Evolutionary conservation across 2,329 filamentous ascomycete species (phyloP).

Genomic region (Didymella pinodella): DNA sequence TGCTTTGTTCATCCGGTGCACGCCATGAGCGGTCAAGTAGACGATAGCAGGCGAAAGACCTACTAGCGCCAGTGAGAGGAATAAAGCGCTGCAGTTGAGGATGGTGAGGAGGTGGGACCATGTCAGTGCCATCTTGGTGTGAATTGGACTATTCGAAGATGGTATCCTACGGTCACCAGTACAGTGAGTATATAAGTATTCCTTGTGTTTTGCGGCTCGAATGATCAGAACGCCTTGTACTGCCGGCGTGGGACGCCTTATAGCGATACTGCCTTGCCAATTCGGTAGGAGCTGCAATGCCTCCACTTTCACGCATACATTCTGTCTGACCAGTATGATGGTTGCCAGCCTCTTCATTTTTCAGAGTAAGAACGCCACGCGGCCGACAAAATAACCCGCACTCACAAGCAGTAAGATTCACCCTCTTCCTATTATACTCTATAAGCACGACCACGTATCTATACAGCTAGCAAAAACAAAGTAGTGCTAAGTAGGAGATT

Average conservation of each 20-base stretch:
- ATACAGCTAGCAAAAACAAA: too few relatives aligned
- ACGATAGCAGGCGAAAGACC: conserved; percentile 10
- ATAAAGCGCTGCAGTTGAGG: conserved; percentile 4
- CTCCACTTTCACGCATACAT: not conserved
- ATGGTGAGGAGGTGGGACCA: conserved; percentile 7
- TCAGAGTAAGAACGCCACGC: not conserved
- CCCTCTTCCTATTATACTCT: too few relatives aligned
- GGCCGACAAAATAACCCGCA: too few relatives aligned
- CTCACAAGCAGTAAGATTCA: too few relatives aligned
- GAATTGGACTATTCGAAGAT: not conserved
- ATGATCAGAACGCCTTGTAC: not conserved
- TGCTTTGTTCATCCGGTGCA: conserved; percentile 4
- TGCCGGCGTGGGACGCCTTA: conserved; percentile 8
- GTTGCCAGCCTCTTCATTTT: not conserved
- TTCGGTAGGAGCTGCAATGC: conserved; percentile 5
- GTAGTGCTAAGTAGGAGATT: too few relatives aligned
- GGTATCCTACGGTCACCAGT: not conserved
- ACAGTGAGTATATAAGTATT: not conserved
- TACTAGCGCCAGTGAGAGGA: conserved; percentile 17
- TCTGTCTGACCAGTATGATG: not conserved
- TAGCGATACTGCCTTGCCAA: conserved; percentile 11
- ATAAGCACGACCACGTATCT: too few relatives aligned
- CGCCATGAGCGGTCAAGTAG: conserved; percentile 17
- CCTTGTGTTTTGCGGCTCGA: not conserved
- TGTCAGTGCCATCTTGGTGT: conserved; percentile 9